These are phyloP conservation scores for Botrytis galanthina DNA, from an alignment of 2,329 filamentous ascomycete species.

Conservation along the genomic window DNA sequence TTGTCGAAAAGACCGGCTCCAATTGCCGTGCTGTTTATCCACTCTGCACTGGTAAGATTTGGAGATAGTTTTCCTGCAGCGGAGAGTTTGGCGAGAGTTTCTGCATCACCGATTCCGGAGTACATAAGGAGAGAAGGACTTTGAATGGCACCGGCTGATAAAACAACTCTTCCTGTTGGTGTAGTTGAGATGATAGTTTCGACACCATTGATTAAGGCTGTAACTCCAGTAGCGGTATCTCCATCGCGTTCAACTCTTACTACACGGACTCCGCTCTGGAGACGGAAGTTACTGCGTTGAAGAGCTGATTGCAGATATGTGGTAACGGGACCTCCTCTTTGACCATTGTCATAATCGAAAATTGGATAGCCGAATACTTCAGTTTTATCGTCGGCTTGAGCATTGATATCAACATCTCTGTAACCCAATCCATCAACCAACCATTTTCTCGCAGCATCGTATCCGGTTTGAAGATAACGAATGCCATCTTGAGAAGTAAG, in stretches of 20 bases:
- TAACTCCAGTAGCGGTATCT: slow-evolving; percentile 44
- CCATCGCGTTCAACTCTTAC: slow-evolving; percentile 44
- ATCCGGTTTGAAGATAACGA: slow-evolving; percentile 49
- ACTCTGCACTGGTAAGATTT: slow-evolving; percentile 38
- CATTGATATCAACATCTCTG: slow-evolving; percentile 48
- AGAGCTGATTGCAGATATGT: slow-evolving; percentile 51
- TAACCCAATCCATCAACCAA: slow-evolving; percentile 50
- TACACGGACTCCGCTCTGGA: slow-evolving; percentile 46
- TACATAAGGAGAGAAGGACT: slow-evolving; percentile 52
- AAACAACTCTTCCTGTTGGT: slow-evolving; percentile 41
- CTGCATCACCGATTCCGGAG: slow-evolving; percentile 47
- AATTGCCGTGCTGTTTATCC: slow-evolving; percentile 51
- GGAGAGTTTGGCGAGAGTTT: slow-evolving; percentile 37
- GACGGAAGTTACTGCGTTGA: slow-evolving; percentile 43
- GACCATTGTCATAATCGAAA: slow-evolving; percentile 49
- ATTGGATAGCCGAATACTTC: slow-evolving; percentile 49
- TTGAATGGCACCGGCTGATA: slow-evolving; percentile 51
- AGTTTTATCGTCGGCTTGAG: slow-evolving; percentile 46
- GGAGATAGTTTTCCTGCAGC: slow-evolving; percentile 40
- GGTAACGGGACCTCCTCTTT: slow-evolving; percentile 49
- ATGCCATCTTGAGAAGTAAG: slow-evolving; percentile 46
- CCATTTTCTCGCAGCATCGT: slow-evolving; percentile 48
- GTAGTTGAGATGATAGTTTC: slow-evolving; percentile 28
- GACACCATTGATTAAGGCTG: slow-evolving; percentile 39
- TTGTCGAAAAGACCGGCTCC: slow-evolving; percentile 55